phyloP scores from a whole-genome alignment of 1,139 yeast genomes.

The Meyerozyma guilliermondii region DNA sequence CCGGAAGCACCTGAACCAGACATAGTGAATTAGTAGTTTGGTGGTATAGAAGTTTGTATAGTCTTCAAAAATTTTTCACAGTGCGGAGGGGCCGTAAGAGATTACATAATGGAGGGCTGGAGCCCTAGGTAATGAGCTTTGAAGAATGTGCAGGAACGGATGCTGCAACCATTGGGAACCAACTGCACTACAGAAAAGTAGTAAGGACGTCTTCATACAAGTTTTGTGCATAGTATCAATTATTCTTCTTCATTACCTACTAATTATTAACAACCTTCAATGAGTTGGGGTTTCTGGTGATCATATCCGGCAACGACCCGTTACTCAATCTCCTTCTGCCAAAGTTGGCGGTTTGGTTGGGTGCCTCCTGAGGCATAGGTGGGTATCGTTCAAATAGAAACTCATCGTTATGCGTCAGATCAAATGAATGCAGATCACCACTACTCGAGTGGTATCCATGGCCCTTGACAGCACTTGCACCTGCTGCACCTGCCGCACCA shows the following conservation, averaged over 20 bases:
- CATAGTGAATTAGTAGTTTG: constrained; percentile 37
- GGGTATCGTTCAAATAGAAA: constrained; percentile 14
- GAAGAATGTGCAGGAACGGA: background rate
- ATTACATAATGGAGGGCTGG: constrained; percentile 6
- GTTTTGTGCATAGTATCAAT: background rate
- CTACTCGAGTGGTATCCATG: constrained; percentile 14
- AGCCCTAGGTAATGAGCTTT: constrained; percentile 6
- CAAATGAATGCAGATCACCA: constrained; percentile 16
- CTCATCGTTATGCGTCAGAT: constrained; percentile 22
- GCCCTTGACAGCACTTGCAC: constrained; percentile 5
- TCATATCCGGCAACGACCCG: constrained; percentile 67
- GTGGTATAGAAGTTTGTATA: constrained; percentile 6
- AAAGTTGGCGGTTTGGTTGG: constrained; percentile 24
- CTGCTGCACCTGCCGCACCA: constrained; percentile 8
- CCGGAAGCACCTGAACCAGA: constrained; percentile 97
- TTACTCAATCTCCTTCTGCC: constrained; percentile 57
- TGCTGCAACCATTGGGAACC: too few relatives aligned
- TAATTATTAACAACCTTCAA: constrained; percentile 43
- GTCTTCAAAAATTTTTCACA: constrained; percentile 12
- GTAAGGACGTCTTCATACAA: too few relatives aligned
- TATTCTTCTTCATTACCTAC: background rate
- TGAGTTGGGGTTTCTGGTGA: constrained; percentile 40
- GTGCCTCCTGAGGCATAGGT: constrained; percentile 8
- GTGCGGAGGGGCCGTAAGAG: constrained; percentile 5
- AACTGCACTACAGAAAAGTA: too few relatives aligned